A percentile compares a stretch with the other conserved stretches of the same genome.
These are phyloP conservation scores for Heritiera fomes DNA, from an alignment of 345 rosid genomes.

Conservation along the genomic window DNA sequence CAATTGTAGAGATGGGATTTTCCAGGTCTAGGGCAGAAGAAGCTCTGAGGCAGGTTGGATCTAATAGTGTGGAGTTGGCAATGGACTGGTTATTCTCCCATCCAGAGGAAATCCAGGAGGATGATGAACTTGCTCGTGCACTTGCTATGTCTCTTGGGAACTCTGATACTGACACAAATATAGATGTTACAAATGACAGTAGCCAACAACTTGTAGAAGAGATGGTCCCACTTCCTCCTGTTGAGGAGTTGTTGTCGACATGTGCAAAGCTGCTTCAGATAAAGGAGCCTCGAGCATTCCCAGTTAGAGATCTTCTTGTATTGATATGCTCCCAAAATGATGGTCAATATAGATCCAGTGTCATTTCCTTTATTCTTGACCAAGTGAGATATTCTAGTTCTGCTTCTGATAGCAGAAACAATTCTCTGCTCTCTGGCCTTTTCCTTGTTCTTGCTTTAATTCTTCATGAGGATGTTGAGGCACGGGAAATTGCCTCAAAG, in stretches of 20 bases:
- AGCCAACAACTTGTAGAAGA: constrained; percentile 65
- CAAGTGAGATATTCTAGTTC: constrained; percentile 62
- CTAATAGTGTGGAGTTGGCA: constrained; percentile 93
- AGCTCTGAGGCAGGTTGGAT: constrained; percentile 91
- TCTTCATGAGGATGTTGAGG: constrained; percentile 80
- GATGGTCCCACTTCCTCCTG: constrained; percentile 77
- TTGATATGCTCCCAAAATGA: constrained; percentile 83
- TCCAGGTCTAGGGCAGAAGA: constrained; percentile 93
- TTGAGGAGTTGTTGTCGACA: constrained; percentile 83
- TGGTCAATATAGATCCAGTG: constrained; percentile 77
- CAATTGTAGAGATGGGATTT: constrained; percentile 98
- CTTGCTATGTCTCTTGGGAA: constrained; percentile 95
- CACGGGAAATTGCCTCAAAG: constrained; percentile 81
- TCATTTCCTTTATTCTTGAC: constrained; percentile 71
- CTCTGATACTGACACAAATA: constrained; percentile 79
- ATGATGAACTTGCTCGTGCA: constrained; percentile 98
- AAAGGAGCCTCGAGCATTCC: constrained; percentile 88
- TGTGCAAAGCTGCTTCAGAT: constrained; percentile 84
- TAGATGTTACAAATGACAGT: constrained; percentile 50
- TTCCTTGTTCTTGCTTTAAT: constrained; percentile 91
- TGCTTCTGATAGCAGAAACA: constrained; percentile 53
- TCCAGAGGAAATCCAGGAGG: constrained; percentile 88
- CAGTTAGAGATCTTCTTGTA: constrained; percentile 83
- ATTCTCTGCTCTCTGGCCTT: constrained; percentile 56
- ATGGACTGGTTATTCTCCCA: constrained; percentile 98